phyloP scores from a whole-genome alignment of 495 filamentous ascomycete species.

The Letharia lupina region DNA sequence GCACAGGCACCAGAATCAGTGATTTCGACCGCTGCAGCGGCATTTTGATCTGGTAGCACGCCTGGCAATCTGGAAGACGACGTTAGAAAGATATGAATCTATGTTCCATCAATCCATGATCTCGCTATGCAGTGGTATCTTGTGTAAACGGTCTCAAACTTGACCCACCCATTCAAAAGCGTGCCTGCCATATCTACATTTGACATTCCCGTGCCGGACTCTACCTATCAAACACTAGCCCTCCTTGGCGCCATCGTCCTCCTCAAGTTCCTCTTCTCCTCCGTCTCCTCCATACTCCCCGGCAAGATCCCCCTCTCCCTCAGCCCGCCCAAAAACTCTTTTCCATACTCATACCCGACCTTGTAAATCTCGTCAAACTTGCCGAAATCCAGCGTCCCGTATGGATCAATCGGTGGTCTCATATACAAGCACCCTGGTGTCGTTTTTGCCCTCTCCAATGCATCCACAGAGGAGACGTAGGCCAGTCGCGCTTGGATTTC shows the following conservation, averaged over 20 bases:
- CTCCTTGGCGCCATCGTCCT: conserved; percentile 89
- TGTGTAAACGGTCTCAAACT: background rate
- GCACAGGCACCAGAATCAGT: too few relatives aligned
- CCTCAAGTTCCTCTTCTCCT: conserved; percentile 80
- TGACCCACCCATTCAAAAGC: background rate
- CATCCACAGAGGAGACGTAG: conserved; percentile 89
- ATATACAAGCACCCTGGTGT: conserved; percentile 87
- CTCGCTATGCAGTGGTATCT: conserved; percentile 2
- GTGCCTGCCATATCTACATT: background rate
- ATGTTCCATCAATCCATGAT: background rate
- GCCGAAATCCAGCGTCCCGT: conserved; percentile 89
- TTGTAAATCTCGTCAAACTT: conserved; percentile 96
- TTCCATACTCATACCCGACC: conserved; percentile 79
- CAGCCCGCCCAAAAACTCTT: conserved; percentile 63
- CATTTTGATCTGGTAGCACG: background rate
- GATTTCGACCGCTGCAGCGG: background rate
- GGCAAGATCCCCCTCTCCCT: conserved; percentile 65
- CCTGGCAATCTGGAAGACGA: background rate
- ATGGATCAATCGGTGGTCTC: conserved; percentile 87
- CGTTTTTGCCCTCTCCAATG: conserved; percentile 83
- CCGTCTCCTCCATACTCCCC: conserved; percentile 40
- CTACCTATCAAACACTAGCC: conserved; percentile 62
- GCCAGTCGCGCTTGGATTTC: conserved; percentile 93
- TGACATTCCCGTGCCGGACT: background rate
- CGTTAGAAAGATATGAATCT: background rate